phyloP scores from a whole-genome alignment of 495 filamentous ascomycete species.

The Bathelium albidoporum region DNA sequence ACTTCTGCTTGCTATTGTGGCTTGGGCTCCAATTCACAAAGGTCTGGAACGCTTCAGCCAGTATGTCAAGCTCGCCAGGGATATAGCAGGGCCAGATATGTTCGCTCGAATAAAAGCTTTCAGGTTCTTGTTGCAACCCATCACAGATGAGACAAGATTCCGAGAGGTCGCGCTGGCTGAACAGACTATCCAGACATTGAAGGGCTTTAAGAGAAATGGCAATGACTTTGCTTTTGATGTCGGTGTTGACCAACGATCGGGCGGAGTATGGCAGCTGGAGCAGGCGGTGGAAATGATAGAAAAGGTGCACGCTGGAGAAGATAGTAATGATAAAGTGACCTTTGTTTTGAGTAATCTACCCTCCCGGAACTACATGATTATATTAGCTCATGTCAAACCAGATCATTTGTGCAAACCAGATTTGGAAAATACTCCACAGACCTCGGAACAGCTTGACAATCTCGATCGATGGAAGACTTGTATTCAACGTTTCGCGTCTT shows the following conservation, averaged over 20 bases:
- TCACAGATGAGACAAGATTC: constrained; percentile 43
- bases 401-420: constrained; percentile 88
- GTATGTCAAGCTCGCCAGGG: constrained; percentile 27
- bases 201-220: constrained; percentile 45
- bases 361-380: not conserved
- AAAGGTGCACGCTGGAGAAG: constrained; percentile 48
- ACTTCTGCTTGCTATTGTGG: constrained; percentile 56
- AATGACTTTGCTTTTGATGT: constrained; percentile 64
- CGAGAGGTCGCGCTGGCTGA: constrained; percentile 39
- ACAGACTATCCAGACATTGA: constrained; percentile 58
- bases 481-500: constrained; percentile 26
- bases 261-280: constrained; percentile 60
- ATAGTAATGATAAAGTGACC: constrained; percentile 44
- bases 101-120: constrained; percentile 53
- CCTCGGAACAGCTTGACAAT: constrained; percentile 28
- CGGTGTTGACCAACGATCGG: constrained; percentile 62
- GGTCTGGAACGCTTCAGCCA: constrained; percentile 32
- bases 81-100: constrained; percentile 32
- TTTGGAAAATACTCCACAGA: constrained; percentile 43
- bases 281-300: constrained; percentile 64
- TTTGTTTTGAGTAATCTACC: constrained; percentile 54
- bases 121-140: constrained; percentile 71
- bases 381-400: constrained; percentile 22
- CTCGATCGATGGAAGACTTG: constrained; percentile 39
- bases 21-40: constrained; percentile 68